Evolutionary conservation across 352 stramenopile genomes (phyloP).

Genomic region (Globisporangium splendens): DNA sequence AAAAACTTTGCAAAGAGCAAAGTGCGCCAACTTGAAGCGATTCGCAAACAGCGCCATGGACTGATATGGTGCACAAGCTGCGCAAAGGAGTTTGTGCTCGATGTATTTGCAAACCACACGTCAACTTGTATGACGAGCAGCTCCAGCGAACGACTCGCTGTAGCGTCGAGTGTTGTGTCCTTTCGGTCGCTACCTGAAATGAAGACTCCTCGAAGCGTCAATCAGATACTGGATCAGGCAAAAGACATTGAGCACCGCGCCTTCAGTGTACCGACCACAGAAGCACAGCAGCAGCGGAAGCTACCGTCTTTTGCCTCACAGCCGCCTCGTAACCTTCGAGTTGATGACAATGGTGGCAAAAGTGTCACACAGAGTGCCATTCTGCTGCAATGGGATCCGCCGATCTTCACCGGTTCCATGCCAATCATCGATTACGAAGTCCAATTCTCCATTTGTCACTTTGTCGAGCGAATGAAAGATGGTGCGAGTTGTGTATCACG

Average conservation of each 20-base stretch:
- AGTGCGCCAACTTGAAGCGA: conserved; percentile 29
- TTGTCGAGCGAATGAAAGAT: conserved; percentile 3
- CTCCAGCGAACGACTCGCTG: neutral
- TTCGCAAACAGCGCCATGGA: conserved; percentile 28
- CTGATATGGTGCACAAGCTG: conserved; percentile 29
- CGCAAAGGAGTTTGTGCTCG: conserved; percentile 27
- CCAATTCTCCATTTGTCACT: conserved; percentile 23
- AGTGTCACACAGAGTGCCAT: conserved; percentile 38
- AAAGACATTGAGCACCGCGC: neutral
- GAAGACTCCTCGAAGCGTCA: conserved; percentile 8
- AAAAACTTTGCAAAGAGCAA: conserved; percentile 44
- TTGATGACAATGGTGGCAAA: conserved; percentile 17
- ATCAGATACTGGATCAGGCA: conserved; percentile 24
- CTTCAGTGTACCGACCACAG: neutral
- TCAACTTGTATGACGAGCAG: conserved; percentile 16
- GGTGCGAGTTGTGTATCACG: neutral
- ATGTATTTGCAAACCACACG: conserved; percentile 27
- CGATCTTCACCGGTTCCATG: conserved; percentile 69
- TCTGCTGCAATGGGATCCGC: conserved; percentile 50
- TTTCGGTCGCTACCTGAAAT: conserved; percentile 2
- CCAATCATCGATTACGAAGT: conserved; percentile 70
- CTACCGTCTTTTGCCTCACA: conserved; percentile 51
- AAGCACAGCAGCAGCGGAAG: neutral
- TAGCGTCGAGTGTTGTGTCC: neutral
- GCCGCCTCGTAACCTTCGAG: conserved; percentile 53